Percentiles rank a stretch among this genome's conserved stretches.
Conservation (phyloP, 768 basidiomycete genomes). For the Serendipita vermifera region DNA sequence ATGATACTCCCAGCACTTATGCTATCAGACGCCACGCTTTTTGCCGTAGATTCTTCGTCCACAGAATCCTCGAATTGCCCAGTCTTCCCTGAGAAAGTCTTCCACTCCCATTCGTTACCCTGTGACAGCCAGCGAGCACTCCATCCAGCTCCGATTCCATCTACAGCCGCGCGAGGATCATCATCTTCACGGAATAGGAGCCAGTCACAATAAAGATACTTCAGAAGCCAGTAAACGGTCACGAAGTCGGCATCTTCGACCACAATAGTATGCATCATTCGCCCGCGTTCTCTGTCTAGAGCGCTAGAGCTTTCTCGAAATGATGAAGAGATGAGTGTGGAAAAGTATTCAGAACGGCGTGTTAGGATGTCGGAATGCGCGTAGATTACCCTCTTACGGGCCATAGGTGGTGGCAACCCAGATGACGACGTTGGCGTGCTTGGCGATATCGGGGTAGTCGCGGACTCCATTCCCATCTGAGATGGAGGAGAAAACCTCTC, state of each 20-base stretch:
- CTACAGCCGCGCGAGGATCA: slow-evolving; percentile 53
- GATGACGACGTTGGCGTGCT: slow-evolving; percentile 32
- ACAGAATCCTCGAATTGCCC: slow-evolving; percentile 10
- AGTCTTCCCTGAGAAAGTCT: slow-evolving; percentile 35
- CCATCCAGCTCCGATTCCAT: slow-evolving; percentile 55
- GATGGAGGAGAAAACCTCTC: slow-evolving; percentile 33
- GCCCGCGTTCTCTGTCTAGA: slow-evolving; percentile 25
- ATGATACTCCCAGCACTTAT: slow-evolving; percentile 16
- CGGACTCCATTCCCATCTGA: slow-evolving; percentile 19
- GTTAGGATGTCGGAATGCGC: slow-evolving; percentile 67
- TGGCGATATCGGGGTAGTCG: slow-evolving; percentile 24
- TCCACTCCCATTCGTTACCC: slow-evolving; percentile 56
- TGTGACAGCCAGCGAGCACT: slow-evolving; percentile 43
- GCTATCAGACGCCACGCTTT: slow-evolving; percentile 26
- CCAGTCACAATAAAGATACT: slow-evolving; percentile 67
- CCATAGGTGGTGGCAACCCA: slow-evolving; percentile 34
- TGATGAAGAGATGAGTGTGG: slow-evolving; percentile 56
- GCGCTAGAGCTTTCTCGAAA: slow-evolving; percentile 46
- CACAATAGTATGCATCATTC: slow-evolving; percentile 50
- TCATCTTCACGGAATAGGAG: slow-evolving; percentile 55
- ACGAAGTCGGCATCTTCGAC: slow-evolving; percentile 69
- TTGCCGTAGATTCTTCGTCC: slow-evolving; percentile 20
- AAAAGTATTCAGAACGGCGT: slow-evolving; percentile 65
- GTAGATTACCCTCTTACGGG: slow-evolving; percentile 61
- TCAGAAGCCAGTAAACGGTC: slow-evolving; percentile 67